These are phyloP conservation scores for Edaphochlamys debaryana DNA, from an alignment of 139 green algal species.

Conservation along the genomic window DNA sequence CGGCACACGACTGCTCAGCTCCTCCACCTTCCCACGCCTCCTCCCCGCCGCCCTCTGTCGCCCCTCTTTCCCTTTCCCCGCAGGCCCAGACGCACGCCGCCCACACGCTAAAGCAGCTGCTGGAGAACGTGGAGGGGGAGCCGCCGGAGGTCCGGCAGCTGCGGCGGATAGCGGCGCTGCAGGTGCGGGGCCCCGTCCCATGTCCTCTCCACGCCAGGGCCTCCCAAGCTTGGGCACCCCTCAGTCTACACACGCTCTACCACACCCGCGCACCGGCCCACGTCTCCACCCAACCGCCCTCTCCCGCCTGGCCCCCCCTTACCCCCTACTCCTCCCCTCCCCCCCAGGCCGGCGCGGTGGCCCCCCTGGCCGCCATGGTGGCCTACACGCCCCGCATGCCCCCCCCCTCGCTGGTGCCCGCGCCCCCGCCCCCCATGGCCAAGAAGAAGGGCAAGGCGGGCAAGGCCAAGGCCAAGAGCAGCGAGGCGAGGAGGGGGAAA, in stretches of 20 bases:
- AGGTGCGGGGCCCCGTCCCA: not conserved
- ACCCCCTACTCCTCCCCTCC: not conserved
- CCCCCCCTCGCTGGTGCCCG: constrained; percentile 25
- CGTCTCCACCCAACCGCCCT: too few relatives aligned
- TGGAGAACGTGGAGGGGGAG: constrained; percentile 61
- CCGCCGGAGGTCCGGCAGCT: constrained; percentile 12
- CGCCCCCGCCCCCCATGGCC: constrained; percentile 19
- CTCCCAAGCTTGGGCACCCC: too few relatives aligned
- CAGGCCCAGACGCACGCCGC: constrained; percentile 42
- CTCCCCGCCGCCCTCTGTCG: too few relatives aligned
- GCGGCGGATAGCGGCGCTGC: constrained; percentile 22
- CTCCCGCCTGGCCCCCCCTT: too few relatives aligned
- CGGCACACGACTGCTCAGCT: too few relatives aligned
- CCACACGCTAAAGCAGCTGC: constrained; percentile 42
- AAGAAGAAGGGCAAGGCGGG: constrained; percentile 28
- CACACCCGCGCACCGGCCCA: too few relatives aligned
- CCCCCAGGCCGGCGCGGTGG: constrained; percentile 7
- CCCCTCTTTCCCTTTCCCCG: too few relatives aligned
- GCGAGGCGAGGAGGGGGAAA: not conserved
- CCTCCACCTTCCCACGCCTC: too few relatives aligned
- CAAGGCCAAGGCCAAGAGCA: not conserved
- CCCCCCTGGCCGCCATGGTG: constrained; percentile 35
- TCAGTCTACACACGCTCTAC: too few relatives aligned
- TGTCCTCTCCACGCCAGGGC: not conserved
- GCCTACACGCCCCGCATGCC: constrained; percentile 26